A percentile compares a stretch with the other conserved stretches of the same genome.
Evolutionary conservation across 345 rosid genomes (phyloP).

Genomic region (Alliaria petiolata): DNA sequence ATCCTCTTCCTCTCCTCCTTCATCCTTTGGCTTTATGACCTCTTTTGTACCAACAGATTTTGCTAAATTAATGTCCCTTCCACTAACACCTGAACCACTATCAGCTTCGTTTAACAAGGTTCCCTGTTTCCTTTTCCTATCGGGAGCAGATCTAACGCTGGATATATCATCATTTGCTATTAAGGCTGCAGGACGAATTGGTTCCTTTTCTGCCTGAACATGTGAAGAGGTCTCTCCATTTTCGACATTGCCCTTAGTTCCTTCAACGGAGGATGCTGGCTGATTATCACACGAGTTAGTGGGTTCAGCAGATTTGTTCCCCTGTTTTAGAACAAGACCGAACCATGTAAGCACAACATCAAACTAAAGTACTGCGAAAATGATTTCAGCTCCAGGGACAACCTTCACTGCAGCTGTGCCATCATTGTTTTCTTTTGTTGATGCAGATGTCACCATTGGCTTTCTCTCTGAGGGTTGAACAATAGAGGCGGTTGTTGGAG

Average conservation of each 20-base stretch:
- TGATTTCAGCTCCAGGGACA: neutral
- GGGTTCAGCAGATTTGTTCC: slow-evolving; percentile 27
- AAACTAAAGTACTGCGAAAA: slow-evolving; percentile 2
- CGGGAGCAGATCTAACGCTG: slow-evolving; percentile 13
- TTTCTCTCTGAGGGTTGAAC: slow-evolving; percentile 35
- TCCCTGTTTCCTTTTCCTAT: slow-evolving; percentile 30
- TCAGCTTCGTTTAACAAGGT: slow-evolving; percentile 10
- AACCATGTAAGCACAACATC: slow-evolving; percentile 20
- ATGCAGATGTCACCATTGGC: slow-evolving; percentile 31
- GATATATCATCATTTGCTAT: slow-evolving; percentile 27
- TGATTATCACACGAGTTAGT: slow-evolving; percentile 14
- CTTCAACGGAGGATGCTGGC: slow-evolving; percentile 32
- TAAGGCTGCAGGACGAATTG: slow-evolving; percentile 21
- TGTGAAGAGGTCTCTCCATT: slow-evolving; percentile 26
- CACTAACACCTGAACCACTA: slow-evolving; percentile 18
- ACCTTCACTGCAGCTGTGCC: slow-evolving; percentile 38
- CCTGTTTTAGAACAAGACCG: slow-evolving; percentile 16
- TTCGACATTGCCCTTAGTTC: slow-evolving; percentile 13
- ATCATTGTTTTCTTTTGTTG: slow-evolving; percentile 26
- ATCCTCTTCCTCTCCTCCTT: slow-evolving; percentile 25
- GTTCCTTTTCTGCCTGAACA: slow-evolving; percentile 26
- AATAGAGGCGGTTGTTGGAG: slow-evolving; percentile 29
- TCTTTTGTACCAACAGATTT: slow-evolving; percentile 14
- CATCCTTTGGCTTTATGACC: slow-evolving; percentile 17
- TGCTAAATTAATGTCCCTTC: neutral